phyloP scores from a whole-genome alignment of 495 filamentous ascomycete species.

The Thermochaetoides thermophila region DNA sequence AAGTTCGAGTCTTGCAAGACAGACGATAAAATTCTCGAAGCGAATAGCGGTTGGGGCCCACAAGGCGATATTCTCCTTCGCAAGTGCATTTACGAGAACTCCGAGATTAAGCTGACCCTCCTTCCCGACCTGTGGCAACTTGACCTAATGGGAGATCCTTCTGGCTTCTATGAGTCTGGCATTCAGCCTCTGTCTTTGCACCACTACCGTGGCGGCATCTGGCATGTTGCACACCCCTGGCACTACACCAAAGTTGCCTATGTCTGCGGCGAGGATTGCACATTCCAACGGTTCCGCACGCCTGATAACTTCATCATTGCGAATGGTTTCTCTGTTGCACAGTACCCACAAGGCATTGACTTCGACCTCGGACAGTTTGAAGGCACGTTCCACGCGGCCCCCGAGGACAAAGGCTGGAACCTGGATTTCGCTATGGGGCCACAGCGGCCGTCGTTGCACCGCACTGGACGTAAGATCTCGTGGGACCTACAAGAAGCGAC shows the following conservation, averaged over 20 bases:
- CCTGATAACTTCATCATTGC: constrained; percentile 48
- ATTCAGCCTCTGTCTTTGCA: constrained; percentile 49
- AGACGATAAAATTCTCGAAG: constrained; percentile 33
- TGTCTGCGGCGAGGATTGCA: constrained; percentile 48
- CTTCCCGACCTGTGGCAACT: constrained; percentile 52
- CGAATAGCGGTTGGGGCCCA: constrained; percentile 38
- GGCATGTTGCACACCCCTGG: constrained; percentile 38
- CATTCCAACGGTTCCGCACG: constrained; percentile 51
- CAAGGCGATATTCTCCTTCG: constrained; percentile 52
- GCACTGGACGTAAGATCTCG: constrained; percentile 35
- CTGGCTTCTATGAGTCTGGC: constrained; percentile 54
- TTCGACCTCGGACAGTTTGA: constrained; percentile 50
- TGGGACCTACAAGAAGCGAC: constrained; percentile 37
- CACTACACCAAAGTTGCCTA: constrained; percentile 52
- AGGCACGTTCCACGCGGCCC: constrained; percentile 45
- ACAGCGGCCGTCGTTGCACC: constrained; percentile 28
- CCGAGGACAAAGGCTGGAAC: constrained; percentile 38
- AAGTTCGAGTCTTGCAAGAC: constrained; percentile 40
- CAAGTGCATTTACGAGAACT: constrained; percentile 53
- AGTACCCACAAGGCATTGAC: constrained; percentile 42
- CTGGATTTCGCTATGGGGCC: constrained; percentile 37
- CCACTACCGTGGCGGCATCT: constrained; percentile 45
- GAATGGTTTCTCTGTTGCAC: constrained; percentile 49
- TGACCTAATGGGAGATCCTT: constrained; percentile 49
- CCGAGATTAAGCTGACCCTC: constrained; percentile 42